Percentiles rank a stretch among this genome's conserved stretches.
Conservation (phyloP, 208 protist genomes). For the Leishmania lainsoni region DNA sequence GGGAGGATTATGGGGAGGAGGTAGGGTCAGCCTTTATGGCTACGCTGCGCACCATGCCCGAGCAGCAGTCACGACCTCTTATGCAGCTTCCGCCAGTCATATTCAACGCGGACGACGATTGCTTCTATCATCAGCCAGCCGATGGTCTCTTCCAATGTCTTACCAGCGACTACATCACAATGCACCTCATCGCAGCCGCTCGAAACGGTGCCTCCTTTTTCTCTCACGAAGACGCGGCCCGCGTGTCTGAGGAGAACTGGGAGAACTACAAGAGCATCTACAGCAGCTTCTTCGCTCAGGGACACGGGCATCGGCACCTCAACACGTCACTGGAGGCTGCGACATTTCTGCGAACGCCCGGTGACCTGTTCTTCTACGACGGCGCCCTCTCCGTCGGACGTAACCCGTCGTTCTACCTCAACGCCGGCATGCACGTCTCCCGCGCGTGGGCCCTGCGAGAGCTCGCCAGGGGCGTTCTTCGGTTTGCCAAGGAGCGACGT, state of each 20-base stretch:
- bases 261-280: neutral
- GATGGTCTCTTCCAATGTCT: constrained; percentile 10
- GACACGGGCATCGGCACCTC: neutral
- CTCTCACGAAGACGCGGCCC: neutral
- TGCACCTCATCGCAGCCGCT: constrained; percentile 6
- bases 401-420: constrained; percentile 26
- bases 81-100: constrained; percentile 34
- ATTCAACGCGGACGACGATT: constrained; percentile 36
- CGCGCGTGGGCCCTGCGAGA: constrained; percentile 34
- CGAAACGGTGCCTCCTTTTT: constrained; percentile 6
- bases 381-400: constrained; percentile 1
- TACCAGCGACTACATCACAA: constrained; percentile 12
- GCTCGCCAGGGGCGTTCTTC: neutral
- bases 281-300: constrained; percentile 5
- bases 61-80: neutral
- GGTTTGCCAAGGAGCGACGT: neutral
- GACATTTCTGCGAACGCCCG: neutral
- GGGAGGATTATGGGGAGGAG: constrained; percentile 45
- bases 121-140: constrained; percentile 15
- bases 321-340: neutral
- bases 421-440: constrained; percentile 28
- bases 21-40: constrained; percentile 23
- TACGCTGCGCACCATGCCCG: neutral
- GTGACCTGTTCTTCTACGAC: constrained; percentile 13
- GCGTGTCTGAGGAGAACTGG: neutral